Evolutionary conservation across 805 yeast genomes (phyloP).

Genomic region (Cyberlindnera maritima): DNA sequence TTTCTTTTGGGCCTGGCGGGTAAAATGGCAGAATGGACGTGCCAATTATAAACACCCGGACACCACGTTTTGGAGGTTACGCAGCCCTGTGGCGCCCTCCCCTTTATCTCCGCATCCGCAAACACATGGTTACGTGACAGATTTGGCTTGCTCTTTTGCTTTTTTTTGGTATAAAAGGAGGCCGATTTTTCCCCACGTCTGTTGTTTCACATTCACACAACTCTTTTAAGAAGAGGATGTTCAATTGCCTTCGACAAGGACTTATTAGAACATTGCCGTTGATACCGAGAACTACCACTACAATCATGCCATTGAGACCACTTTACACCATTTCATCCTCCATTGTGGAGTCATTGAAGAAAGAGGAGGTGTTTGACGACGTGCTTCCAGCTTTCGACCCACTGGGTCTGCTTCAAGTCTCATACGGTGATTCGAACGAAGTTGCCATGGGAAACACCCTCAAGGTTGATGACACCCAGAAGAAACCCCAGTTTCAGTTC

Average conservation of each 20-base stretch:
- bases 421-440: constrained; percentile 54
- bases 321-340: constrained; percentile 28
- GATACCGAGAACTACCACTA: constrained; percentile 5
- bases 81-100: too few relatives aligned
- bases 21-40: too few relatives aligned
- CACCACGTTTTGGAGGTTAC: too few relatives aligned
- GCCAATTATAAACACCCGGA: too few relatives aligned
- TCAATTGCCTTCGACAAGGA: constrained; percentile 5
- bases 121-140: too few relatives aligned
- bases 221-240: not conserved
- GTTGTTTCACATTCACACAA: not conserved
- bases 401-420: constrained; percentile 50
- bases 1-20: too few relatives aligned
- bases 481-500: constrained; percentile 63
- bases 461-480: constrained; percentile 61
- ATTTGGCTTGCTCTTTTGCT: too few relatives aligned
- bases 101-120: too few relatives aligned
- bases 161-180: too few relatives aligned
- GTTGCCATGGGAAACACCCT: constrained; percentile 82
- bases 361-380: constrained; percentile 43
- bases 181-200: too few relatives aligned
- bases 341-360: constrained; percentile 36
- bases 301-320: constrained; percentile 24
- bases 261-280: not conserved
- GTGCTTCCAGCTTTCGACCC: constrained; percentile 32